Percentiles rank a stretch among this genome's conserved stretches.
These are phyloP conservation scores for Nidula microcarpa DNA, from an alignment of 768 basidiomycete species.

Conservation along the genomic window DNA sequence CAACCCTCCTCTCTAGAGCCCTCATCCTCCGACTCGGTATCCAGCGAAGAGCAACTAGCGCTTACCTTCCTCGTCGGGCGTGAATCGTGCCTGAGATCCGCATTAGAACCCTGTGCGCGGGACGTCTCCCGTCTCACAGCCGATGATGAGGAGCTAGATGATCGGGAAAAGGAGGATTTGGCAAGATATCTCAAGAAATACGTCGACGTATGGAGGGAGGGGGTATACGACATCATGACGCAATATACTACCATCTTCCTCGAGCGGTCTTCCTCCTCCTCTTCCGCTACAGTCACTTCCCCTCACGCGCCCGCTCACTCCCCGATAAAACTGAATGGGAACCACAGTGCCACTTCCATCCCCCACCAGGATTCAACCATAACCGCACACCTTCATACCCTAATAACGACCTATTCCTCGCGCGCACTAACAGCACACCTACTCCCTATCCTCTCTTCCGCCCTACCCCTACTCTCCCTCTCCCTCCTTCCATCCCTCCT, in stretches of 20 bases:
- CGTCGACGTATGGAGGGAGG: constrained; percentile 89
- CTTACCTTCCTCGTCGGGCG: constrained; percentile 76
- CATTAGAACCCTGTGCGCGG: constrained; percentile 51
- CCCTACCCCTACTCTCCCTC: constrained; percentile 60
- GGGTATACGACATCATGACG: constrained; percentile 87
- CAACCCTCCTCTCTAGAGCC: constrained; percentile 10
- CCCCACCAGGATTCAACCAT: not conserved
- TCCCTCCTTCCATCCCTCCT: constrained; percentile 76
- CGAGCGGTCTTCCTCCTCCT: constrained; percentile 34
- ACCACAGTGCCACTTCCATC: not conserved
- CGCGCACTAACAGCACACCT: constrained; percentile 62
- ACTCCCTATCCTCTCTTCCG: constrained; percentile 57
- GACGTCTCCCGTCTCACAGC: constrained; percentile 36
- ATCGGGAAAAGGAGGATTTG: constrained; percentile 66
- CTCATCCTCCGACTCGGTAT: constrained; percentile 19
- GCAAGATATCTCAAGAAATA: constrained; percentile 80
- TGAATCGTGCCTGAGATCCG: constrained; percentile 55
- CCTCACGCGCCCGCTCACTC: too few species aligned
- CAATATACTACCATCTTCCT: constrained; percentile 91
- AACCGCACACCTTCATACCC: constrained; percentile 33
- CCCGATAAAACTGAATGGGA: too few species aligned
- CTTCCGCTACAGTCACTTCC: too few species aligned
- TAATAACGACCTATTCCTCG: constrained; percentile 64
- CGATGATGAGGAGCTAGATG: constrained; percentile 36
- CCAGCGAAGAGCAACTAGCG: constrained; percentile 74